These are phyloP conservation scores for Hanseniaspora vineae DNA, from an alignment of 805 yeast species.

Conservation along the genomic window DNA sequence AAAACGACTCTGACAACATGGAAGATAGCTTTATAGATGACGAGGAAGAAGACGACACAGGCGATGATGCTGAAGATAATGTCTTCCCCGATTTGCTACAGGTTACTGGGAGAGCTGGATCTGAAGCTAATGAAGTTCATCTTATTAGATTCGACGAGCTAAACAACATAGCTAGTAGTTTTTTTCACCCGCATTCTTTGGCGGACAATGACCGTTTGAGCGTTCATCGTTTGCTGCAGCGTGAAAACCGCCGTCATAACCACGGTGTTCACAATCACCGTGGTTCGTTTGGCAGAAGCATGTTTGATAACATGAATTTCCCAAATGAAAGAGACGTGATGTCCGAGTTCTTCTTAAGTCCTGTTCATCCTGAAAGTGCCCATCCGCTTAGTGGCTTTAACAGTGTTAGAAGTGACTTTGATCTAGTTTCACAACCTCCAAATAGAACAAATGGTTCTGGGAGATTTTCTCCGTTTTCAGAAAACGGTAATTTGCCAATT, in stretches of 20 bases:
- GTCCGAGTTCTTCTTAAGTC: neutral
- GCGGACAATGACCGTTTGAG: neutral
- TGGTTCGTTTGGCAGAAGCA: neutral
- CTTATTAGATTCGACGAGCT: neutral
- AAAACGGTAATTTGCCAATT: neutral
- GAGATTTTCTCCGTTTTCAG: neutral
- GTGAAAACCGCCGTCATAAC: neutral
- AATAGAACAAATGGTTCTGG: neutral
- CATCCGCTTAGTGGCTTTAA: neutral
- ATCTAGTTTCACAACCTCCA: neutral
- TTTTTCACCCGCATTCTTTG: neutral
- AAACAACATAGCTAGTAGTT: neutral
- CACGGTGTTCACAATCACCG: neutral
- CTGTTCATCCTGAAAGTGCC: neutral
- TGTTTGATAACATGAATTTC: neutral
- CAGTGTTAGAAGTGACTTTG: neutral
- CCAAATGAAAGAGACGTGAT: neutral
- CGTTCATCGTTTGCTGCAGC: neutral
- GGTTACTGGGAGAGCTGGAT: neutral
- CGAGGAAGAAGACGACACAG: neutral
- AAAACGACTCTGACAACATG: constrained; percentile 21
- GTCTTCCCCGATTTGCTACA: neutral
- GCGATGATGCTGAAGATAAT: neutral
- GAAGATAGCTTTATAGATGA: constrained; percentile 20
- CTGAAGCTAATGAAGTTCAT: neutral